Percentiles rank a stretch among this genome's conserved stretches.
These are phyloP conservation scores for Colletotrichum shisoi DNA, from an alignment of 2,329 filamentous ascomycete genomes.

Conservation along the genomic window DNA sequence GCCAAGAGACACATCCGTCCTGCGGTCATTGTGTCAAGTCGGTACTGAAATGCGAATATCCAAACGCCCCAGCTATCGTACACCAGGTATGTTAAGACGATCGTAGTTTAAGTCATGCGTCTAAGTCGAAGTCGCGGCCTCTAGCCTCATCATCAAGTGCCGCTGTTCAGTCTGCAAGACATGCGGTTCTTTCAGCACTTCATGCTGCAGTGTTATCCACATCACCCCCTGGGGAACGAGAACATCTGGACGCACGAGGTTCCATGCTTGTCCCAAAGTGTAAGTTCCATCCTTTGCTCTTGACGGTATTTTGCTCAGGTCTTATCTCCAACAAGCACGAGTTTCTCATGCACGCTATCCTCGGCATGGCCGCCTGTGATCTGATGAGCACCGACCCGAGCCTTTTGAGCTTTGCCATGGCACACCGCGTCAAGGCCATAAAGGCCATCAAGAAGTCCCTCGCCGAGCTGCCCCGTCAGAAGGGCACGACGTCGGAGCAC, in stretches of 20 bases:
- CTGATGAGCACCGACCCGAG: conserved; percentile 61
- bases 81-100: conserved; percentile 55
- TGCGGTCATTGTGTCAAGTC: conserved; percentile 71
- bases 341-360: conserved; percentile 74
- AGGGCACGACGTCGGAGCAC: conserved; percentile 57
- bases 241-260: conserved; percentile 72
- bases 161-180: conserved; percentile 67
- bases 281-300: conserved; percentile 47
- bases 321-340: conserved; percentile 58
- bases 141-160: conserved; percentile 65
- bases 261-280: conserved; percentile 71
- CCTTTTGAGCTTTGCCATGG: conserved; percentile 66
- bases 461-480: conserved; percentile 51
- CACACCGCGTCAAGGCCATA: conserved; percentile 71
- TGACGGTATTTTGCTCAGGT: background rate
- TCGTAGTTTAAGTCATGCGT: too few relatives aligned
- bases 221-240: conserved; percentile 71
- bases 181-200: conserved; percentile 77
- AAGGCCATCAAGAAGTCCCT: conserved; percentile 66
- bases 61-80: conserved; percentile 57
- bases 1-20: conserved; percentile 69
- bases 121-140: background rate
- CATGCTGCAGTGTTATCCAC: conserved; percentile 67
- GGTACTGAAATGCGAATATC: conserved; percentile 70
- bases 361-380: conserved; percentile 73